phyloP scores from a whole-genome alignment of 2,329 filamentous ascomycete genomes.

The Monosporascus sp. region DNA sequence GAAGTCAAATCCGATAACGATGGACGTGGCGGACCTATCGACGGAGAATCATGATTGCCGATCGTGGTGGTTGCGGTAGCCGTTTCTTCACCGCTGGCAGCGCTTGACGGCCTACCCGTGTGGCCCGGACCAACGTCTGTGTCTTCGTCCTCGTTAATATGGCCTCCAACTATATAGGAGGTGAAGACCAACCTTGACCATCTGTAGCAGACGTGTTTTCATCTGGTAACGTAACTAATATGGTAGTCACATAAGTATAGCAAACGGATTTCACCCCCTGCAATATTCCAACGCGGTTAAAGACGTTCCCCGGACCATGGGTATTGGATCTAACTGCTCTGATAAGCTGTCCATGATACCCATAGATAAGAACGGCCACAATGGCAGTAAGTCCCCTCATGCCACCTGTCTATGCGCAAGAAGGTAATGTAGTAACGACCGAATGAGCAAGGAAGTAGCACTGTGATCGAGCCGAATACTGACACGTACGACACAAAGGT shows the following conservation, averaged over 20 bases:
- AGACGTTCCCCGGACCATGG: neutral
- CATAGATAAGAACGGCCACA: neutral
- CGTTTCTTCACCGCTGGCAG: too few relatives aligned
- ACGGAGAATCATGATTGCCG: too few relatives aligned
- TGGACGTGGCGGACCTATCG: too few relatives aligned
- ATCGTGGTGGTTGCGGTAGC: too few relatives aligned
- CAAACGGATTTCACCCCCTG: slow-evolving; percentile 6
- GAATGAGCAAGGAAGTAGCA: neutral
- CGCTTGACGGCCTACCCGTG: too few relatives aligned
- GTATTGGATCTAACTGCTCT: neutral
- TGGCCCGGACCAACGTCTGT: too few relatives aligned
- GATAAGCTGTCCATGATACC: neutral
- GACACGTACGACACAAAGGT: too few relatives aligned
- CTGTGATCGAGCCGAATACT: neutral
- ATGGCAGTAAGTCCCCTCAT: neutral
- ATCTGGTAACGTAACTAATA: slow-evolving; percentile 2
- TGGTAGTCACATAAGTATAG: slow-evolving; percentile 15
- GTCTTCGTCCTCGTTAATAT: too few relatives aligned
- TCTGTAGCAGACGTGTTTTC: neutral
- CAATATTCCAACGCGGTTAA: neutral
- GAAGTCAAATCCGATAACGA: too few relatives aligned
- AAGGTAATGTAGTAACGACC: neutral
- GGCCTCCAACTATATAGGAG: neutral
- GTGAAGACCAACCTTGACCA: neutral
- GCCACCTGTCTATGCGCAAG: neutral